Conservation (phyloP, 2,329 filamentous ascomycete genomes). For the Trichoderma simmonsii region DNA sequence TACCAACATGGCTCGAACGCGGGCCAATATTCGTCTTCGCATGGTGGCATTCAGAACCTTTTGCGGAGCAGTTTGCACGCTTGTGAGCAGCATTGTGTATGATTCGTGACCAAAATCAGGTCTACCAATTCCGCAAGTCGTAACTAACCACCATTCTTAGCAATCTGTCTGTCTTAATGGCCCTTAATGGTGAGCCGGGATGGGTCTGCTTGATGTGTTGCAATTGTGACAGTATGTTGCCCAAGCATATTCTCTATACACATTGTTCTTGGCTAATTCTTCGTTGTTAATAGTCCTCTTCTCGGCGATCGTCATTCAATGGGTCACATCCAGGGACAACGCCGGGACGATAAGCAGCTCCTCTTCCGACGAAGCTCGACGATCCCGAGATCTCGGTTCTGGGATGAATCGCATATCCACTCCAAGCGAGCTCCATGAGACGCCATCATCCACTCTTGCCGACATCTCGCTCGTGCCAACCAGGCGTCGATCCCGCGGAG, state of each 20-base stretch:
- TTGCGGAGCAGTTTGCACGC: slow-evolving; percentile 54
- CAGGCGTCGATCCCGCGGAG: slow-evolving; percentile 21
- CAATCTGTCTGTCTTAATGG: slow-evolving; percentile 58
- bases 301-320: slow-evolving; percentile 59
- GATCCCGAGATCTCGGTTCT: slow-evolving; percentile 19
- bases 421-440: slow-evolving; percentile 19
- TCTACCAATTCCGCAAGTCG: background rate
- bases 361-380: slow-evolving; percentile 17
- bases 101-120: slow-evolving; percentile 21
- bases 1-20: slow-evolving; percentile 43
- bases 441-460: slow-evolving; percentile 25
- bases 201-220: slow-evolving; percentile 66
- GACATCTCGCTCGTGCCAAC: slow-evolving; percentile 29
- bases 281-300: slow-evolving; percentile 48
- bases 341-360: slow-evolving; percentile 32
- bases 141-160: slow-evolving; percentile 32
- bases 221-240: slow-evolving; percentile 55
- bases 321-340: slow-evolving; percentile 51
- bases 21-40: slow-evolving; percentile 43
- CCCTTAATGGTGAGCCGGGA: slow-evolving; percentile 57
- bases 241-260: background rate
- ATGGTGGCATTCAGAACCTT: slow-evolving; percentile 57
- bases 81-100: slow-evolving; percentile 56
- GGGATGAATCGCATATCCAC: slow-evolving; percentile 8
- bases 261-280: background rate